Percentiles rank a stretch among this genome's conserved stretches.
phyloP scores from a whole-genome alignment of 2,329 filamentous ascomycete species.

The Colletotrichum eleusines region DNA sequence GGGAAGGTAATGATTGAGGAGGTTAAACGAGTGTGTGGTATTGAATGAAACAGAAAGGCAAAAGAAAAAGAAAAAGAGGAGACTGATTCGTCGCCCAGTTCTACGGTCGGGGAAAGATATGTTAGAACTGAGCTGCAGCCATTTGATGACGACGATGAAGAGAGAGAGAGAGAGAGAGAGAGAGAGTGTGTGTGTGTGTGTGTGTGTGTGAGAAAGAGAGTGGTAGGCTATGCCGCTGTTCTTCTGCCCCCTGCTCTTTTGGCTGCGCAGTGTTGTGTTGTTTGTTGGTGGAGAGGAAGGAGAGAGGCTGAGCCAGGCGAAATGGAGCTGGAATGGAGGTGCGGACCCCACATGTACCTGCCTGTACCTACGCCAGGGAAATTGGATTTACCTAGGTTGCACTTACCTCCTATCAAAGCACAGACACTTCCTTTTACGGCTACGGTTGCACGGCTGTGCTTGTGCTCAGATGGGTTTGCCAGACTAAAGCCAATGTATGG shows the following conservation, averaged over 20 bases:
- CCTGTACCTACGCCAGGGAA: slow-evolving; percentile 36
- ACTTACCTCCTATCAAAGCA: slow-evolving; percentile 41
- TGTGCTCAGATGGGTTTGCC: slow-evolving; percentile 22
- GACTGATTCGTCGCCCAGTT: slow-evolving; percentile 29
- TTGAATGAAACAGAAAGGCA: slow-evolving; percentile 16
- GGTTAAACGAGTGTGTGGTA: slow-evolving; percentile 38
- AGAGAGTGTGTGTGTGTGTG: slow-evolving; percentile 1
- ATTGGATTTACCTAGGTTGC: slow-evolving; percentile 36
- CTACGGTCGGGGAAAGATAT: slow-evolving; percentile 3
- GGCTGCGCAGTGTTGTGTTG: slow-evolving; percentile 36
- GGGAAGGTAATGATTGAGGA: slow-evolving; percentile 23
- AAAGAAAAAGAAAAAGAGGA: slow-evolving; percentile 8
- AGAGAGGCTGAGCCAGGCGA: slow-evolving; percentile 40
- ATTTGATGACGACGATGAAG: slow-evolving; percentile 21
- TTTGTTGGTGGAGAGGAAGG: slow-evolving; percentile 40
- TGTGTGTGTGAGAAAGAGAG: no score
- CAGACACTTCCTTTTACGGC: slow-evolving; percentile 24
- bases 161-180: slow-evolving; percentile 4
- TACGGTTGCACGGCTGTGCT: slow-evolving; percentile 13
- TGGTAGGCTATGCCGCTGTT: slow-evolving; percentile 9
- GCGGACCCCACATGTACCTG: slow-evolving; percentile 36
- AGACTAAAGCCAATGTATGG: slow-evolving; percentile 6
- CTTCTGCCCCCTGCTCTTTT: slow-evolving; percentile 35
- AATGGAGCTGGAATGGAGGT: slow-evolving; percentile 37
- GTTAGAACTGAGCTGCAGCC: slow-evolving; percentile 39